Evolutionary conservation across 2,329 filamentous ascomycete species (phyloP).

Genomic region (Drechslera avenae): DNA sequence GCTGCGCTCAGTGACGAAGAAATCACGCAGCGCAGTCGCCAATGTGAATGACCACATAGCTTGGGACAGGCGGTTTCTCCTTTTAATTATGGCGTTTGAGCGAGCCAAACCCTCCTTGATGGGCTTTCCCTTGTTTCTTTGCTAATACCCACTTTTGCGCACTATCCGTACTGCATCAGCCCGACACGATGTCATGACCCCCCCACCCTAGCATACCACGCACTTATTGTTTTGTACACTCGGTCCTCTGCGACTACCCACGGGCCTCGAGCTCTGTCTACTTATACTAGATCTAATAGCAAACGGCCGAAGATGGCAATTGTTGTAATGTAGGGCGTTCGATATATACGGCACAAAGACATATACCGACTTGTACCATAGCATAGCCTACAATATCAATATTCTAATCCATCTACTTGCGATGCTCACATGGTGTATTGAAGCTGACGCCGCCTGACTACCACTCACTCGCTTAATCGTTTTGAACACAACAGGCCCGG

Average conservation of each 20-base stretch:
- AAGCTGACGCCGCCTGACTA: too few relatives aligned
- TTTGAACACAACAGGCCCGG: too few relatives aligned
- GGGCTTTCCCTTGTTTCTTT: constrained; percentile 17
- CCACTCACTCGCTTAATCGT: too few relatives aligned
- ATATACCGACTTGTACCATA: too few relatives aligned
- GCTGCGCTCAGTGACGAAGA: constrained; percentile 77
- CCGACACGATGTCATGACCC: constrained; percentile 38
- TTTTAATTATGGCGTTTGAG: constrained; percentile 16
- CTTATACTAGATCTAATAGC: constrained; percentile 34
- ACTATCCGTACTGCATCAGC: constrained; percentile 19
- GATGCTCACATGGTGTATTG: neutral
- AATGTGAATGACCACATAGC: constrained; percentile 33
- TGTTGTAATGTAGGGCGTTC: neutral
- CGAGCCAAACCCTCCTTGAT: constrained; percentile 9
- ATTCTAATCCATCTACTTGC: too few relatives aligned
- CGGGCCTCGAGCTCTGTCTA: constrained; percentile 1
- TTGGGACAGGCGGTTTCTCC: constrained; percentile 8
- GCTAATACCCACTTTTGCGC: constrained; percentile 29
- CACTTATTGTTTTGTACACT: constrained; percentile 23
- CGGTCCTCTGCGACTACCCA: constrained; percentile 18
- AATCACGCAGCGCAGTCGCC: constrained; percentile 55
- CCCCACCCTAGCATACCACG: constrained; percentile 8
- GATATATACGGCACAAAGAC: too few relatives aligned
- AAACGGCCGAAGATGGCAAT: constrained; percentile 20
- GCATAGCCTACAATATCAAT: too few relatives aligned